Percentiles rank a stretch among this genome's conserved stretches.
phyloP scores from a whole-genome alignment of 805 yeast genomes.

The Kazachstania africana region DNA sequence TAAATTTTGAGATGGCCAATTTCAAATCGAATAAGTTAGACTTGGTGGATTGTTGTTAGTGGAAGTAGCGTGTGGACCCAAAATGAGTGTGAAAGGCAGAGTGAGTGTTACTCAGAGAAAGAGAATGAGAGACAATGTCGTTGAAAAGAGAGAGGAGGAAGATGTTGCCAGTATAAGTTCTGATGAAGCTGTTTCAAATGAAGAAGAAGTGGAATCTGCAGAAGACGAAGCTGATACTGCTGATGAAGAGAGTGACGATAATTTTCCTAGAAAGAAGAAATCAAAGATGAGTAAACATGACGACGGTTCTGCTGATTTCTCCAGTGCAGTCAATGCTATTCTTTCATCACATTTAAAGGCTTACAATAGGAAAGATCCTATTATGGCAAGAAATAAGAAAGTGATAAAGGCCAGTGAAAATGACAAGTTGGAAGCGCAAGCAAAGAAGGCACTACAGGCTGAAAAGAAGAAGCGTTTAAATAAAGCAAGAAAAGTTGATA shows the following conservation, averaged over 20 bases:
- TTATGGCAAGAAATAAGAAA: slow-evolving; percentile 71
- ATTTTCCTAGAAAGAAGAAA: slow-evolving; percentile 37
- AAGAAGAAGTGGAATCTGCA: slow-evolving; percentile 12
- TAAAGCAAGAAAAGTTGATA: slow-evolving; percentile 52
- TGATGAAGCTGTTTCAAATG: no score
- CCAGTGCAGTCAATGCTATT: slow-evolving; percentile 74
- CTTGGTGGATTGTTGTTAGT: no score
- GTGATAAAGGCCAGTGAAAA: slow-evolving; percentile 62
- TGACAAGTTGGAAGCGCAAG: slow-evolving; percentile 75
- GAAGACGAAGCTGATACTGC: slow-evolving; percentile 14
- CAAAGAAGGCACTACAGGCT: slow-evolving; percentile 51
- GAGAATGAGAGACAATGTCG: no score
- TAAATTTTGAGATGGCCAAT: no score
- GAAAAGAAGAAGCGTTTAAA: slow-evolving; percentile 65
- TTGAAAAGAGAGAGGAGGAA: neutral
- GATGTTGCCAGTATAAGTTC: neutral
- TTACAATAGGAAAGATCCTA: slow-evolving; percentile 80
- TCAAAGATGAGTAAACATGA: slow-evolving; percentile 46
- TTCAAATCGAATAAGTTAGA: no score
- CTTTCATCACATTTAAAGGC: slow-evolving; percentile 80
- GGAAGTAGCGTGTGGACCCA: neutral
- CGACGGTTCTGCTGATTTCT: slow-evolving; percentile 69
- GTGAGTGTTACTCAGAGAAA: neutral
- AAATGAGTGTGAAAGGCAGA: no score
- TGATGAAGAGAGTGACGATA: slow-evolving; percentile 20